A percentile compares a stretch with the other conserved stretches of the same genome.
These are phyloP conservation scores for Ambispora gerdemannii DNA, from an alignment of 192 early-diverging fungal species.

Conservation along the genomic window DNA sequence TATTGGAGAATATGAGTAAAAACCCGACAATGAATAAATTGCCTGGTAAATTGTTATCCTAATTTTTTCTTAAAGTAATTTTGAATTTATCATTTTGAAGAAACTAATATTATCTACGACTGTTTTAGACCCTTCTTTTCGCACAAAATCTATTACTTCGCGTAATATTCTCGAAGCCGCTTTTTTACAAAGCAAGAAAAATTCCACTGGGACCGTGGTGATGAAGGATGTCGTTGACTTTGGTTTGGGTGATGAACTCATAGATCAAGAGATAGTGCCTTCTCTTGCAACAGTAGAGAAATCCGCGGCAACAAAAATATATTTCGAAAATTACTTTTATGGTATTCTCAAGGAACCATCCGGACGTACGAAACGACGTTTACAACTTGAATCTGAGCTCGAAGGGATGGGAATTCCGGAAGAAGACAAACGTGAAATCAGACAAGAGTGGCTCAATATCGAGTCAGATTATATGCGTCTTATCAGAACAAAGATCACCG, in stretches of 20 bases:
- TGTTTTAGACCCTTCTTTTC: no score
- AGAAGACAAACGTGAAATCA: slow-evolving; percentile 45
- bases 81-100: not conserved
- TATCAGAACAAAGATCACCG: slow-evolving; percentile 38
- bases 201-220: not conserved
- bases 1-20: slow-evolving; percentile 39
- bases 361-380: slow-evolving; percentile 43
- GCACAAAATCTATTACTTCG: no score
- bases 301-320: slow-evolving; percentile 57
- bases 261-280: slow-evolving; percentile 23
- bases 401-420: slow-evolving; percentile 48
- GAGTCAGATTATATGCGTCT: slow-evolving; percentile 56
- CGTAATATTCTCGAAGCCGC: no score
- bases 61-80: not conserved
- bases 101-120: not conserved
- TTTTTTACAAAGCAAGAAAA: no score
- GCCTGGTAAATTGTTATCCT: slow-evolving; percentile 41
- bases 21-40: slow-evolving; percentile 38
- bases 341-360: slow-evolving; percentile 48
- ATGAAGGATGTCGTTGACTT: not conserved
- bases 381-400: slow-evolving; percentile 53
- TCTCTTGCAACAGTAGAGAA: slow-evolving; percentile 57
- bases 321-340: slow-evolving; percentile 60
- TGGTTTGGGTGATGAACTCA: not conserved
- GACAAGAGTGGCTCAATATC: slow-evolving; percentile 49